Conservation (phyloP, 345 rosid genomes). For the Citrus maxima region DNA sequence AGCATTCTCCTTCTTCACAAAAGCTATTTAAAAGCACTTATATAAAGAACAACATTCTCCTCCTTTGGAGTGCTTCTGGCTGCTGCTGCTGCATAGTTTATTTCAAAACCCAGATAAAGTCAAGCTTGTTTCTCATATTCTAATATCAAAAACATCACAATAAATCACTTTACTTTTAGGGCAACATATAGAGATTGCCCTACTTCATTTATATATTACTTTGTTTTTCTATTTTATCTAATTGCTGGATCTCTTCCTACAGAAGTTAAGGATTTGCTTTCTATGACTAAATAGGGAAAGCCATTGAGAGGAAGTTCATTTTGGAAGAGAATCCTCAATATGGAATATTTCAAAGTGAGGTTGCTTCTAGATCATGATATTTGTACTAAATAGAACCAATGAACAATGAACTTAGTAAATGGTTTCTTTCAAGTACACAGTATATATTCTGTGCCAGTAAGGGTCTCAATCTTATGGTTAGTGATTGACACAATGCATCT, state of each 20-base stretch:
- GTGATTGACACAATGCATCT: slow-evolving; percentile 8
- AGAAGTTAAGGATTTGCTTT: slow-evolving; percentile 9
- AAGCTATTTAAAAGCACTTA: background rate
- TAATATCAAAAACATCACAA: background rate
- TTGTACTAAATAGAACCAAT: slow-evolving; percentile 2
- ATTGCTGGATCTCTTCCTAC: slow-evolving; percentile 14
- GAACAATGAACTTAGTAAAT: slow-evolving; percentile 9
- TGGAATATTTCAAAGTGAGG: background rate
- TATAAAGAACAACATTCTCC: slow-evolving; percentile 9
- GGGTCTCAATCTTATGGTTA: slow-evolving; percentile 34
- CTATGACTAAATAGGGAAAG: slow-evolving; percentile 21
- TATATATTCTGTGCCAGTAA: slow-evolving; percentile 32
- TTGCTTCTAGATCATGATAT: slow-evolving; percentile 9
- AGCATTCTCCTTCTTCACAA: background rate
- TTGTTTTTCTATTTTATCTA: background rate
- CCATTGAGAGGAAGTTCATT: background rate
- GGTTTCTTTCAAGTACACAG: slow-evolving; percentile 32
- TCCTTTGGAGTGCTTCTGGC: background rate
- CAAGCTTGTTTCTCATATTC: background rate
- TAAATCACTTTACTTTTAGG: background rate
- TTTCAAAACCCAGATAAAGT: background rate
- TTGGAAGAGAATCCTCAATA: slow-evolving; percentile 15
- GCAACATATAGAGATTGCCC: background rate
- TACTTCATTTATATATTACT: background rate
- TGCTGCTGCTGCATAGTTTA: background rate